phyloP scores from a whole-genome alignment of 495 filamentous ascomycete species.

The Aspergillus funiculosus region DNA sequence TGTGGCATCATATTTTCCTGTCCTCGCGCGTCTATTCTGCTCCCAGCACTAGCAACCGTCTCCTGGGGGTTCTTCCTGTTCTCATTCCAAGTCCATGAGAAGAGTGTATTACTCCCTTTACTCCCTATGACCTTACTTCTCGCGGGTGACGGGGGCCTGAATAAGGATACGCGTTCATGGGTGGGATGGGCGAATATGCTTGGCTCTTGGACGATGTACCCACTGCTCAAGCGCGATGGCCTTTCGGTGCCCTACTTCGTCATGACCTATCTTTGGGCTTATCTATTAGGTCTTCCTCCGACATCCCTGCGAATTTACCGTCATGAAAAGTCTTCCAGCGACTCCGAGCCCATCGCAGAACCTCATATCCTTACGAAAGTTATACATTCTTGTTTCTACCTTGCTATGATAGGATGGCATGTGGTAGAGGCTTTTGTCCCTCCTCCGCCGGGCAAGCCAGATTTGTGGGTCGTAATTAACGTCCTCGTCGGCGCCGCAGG shows the following conservation, averaged over 20 bases:
- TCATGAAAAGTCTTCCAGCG: constrained; percentile 33
- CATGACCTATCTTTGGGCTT: constrained; percentile 80
- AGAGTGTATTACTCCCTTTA: constrained; percentile 85
- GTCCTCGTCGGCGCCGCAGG: constrained; percentile 78
- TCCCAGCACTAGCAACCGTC: constrained; percentile 69
- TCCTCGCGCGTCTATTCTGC: constrained; percentile 69
- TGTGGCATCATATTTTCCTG: constrained; percentile 72
- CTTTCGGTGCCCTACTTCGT: constrained; percentile 79
- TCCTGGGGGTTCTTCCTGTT: constrained; percentile 98
- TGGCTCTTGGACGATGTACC: constrained; percentile 90
- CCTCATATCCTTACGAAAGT: constrained; percentile 52
- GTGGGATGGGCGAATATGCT: constrained; percentile 88
- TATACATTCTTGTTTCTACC: constrained; percentile 69
- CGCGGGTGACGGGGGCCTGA: constrained; percentile 67
- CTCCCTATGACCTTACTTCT: constrained; percentile 87
- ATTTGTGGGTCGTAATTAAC: constrained; percentile 90
- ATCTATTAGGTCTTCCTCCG: constrained; percentile 79
- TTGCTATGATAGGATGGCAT: constrained; percentile 74
- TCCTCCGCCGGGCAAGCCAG: constrained; percentile 71
- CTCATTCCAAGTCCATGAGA: constrained; percentile 97
- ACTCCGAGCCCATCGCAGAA: constrained; percentile 34
- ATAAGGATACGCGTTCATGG: constrained; percentile 74
- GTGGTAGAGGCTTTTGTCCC: constrained; percentile 58
- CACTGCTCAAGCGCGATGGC: constrained; percentile 77
- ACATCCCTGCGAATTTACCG: constrained; percentile 62